Percentiles rank a stretch among this genome's conserved stretches.
These are phyloP conservation scores for Boletus reticulatus DNA, from an alignment of 768 basidiomycete species.

Conservation along the genomic window DNA sequence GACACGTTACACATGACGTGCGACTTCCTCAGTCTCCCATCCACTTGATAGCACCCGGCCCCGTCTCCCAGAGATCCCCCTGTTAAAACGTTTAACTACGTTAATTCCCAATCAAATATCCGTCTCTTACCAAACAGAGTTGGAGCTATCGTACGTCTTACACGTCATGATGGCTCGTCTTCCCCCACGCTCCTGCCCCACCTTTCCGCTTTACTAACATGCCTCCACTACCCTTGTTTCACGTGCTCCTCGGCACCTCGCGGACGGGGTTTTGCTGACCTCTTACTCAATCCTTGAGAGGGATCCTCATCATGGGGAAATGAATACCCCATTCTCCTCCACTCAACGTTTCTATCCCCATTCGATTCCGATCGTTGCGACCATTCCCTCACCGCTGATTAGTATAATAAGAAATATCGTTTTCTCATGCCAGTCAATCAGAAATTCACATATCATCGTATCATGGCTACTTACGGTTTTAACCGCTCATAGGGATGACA, in stretches of 20 bases:
- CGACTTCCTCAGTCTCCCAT: background rate
- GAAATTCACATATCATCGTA: conserved; percentile 2
- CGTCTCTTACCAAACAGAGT: conserved; percentile 18
- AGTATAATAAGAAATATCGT: conserved; percentile 7
- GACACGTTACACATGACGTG: conserved; percentile 1
- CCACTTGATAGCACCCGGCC: conserved; percentile 4
- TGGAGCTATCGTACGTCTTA: background rate
- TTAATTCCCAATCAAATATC: conserved; percentile 30
- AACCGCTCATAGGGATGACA: conserved; percentile 1
- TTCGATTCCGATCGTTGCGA: conserved; percentile 9
- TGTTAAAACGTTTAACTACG: conserved; percentile 32
- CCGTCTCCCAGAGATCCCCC: conserved; percentile 19
- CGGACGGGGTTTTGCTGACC: conserved; percentile 10
- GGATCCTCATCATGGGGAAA: conserved; percentile 10
- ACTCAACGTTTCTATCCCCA: conserved; percentile 16
- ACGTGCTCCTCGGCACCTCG: conserved; percentile 25
- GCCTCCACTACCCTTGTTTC: conserved; percentile 14
- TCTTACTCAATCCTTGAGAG: conserved; percentile 2
- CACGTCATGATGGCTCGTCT: conserved; percentile 20
- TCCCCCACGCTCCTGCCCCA: conserved; percentile 3
- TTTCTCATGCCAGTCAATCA: conserved; percentile 26
- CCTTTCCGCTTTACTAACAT: background rate
- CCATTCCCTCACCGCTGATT: conserved; percentile 6
- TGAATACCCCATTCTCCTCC: conserved; percentile 11
- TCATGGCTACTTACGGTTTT: conserved; percentile 21